Evolutionary conservation across 1,139 yeast species (phyloP), one percentile per base, ranked within the genome.

Genomic region (Kurtzmaniella quercitrusa): DNA sequence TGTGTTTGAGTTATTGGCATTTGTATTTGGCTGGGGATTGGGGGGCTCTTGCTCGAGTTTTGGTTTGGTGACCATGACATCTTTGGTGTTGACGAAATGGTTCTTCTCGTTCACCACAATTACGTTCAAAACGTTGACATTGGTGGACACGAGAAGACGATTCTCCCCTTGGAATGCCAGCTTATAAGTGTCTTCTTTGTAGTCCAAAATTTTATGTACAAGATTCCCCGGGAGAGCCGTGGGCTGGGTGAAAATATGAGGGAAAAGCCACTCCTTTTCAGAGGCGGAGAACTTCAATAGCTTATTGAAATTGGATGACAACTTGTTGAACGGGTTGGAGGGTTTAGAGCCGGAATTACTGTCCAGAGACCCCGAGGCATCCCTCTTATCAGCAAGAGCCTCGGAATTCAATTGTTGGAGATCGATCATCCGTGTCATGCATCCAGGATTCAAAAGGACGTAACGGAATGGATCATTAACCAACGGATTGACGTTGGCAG

Each of bases 391-490:
- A 16, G 6, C 5, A 31, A 12, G 19, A 39, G 6, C 15, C 5
- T 27, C 15, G 18, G 16, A 12, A 15, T 31, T 14, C 10, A 14
- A 14, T 8, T 8, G 9, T 37, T 52, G 45, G 14, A 60, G 40
- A 3, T 56, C 60, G 6, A 64, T 31, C 2, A 65, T 52, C 12
- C 58, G 55, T 1, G 73, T 59, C 25, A 75, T 50, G 51, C 83
- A 78, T 0, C 85, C 82, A 0, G 84, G 83, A 38, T 74, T 78
- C 45, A 77, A 58, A 51, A 73, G 79, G 17, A 78, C 79, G 40
- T 67, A 63, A 46, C 69, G 68, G 53, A 73, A 79, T 1, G 79
- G 77, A 53, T 79, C 85, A 10, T 79, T 75, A 38, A 60, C 51
- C 47, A 80, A 60, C 0, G 84, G 79, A 48, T 77, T 78, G 24